Evolutionary conservation across 768 basidiomycete genomes (phyloP), one percentile per base, ranked within the genome.

Genomic region (Tulasnella sp.): DNA sequence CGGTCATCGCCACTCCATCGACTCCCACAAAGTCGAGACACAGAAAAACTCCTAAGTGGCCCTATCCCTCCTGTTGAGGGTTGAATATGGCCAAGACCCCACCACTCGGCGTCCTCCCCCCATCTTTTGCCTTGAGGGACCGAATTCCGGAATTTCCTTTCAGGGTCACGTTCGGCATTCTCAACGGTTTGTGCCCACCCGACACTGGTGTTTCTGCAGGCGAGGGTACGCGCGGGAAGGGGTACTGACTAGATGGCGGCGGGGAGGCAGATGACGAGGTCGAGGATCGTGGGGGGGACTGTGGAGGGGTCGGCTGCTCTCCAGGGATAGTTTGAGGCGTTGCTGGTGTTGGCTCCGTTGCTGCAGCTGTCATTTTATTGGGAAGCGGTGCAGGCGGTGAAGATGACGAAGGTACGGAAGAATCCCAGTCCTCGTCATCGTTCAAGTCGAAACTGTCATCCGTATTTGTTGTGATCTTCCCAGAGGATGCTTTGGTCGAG

Each of bases 41-140:
- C 12, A 37, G 31, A 31, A 34, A 69, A 4, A 37, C 12, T 64
- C 24, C 12, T 24, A 14, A 37, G 34, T 34, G 34, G 16, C 16
- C 34, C 64, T 69, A 75, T 6, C 46, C 74, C 31, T 75, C 77
- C 24, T 78, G 50, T 41, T 42, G 48, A 78, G 77, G 77, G 42
- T 78, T 79, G 75, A 81, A 81, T n/a, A 94, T 88, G 16, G 92
- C 94, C 83, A 91, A 92, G 42, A 95, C 93, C n/a, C 94, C 94
- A 1, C 94, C 94, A 83, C 94, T 95, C 87, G 94, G 93, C 81
- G 94, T 95, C 83, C 94, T 88, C 54, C 94, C 94, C 3, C 94
- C 94, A 85, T 95, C 93, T 80, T 93, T 88, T 74, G 92, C 94
- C 60, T 92, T 89, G 40, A 91, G 89, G 3, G 89, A 91, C 84